Conservation (phyloP, 495 filamentous ascomycete species). For the Opeltia flavorubescens region DNA sequence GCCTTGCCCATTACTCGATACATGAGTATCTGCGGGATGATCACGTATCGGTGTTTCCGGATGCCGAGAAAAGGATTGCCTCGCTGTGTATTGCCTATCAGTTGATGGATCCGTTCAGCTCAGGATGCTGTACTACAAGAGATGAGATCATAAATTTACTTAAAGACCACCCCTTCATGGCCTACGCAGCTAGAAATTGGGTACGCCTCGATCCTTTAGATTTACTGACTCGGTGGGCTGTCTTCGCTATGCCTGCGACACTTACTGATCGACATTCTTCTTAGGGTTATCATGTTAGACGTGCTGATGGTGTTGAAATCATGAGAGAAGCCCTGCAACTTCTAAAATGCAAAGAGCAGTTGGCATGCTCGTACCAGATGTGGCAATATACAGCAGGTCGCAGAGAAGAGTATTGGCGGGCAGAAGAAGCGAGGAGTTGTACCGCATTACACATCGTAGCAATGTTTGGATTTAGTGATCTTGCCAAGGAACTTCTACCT, state of each 20-base stretch:
- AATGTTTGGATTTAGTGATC: not conserved
- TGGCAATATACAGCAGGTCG: not conserved
- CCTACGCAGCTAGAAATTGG: conserved; percentile 8
- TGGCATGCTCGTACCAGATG: conserved; percentile 1
- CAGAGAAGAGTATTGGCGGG: conserved; percentile 3
- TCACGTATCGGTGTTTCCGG: not conserved
- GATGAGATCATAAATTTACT: not conserved
- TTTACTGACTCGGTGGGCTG: no score
- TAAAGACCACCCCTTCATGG: conserved; percentile 1
- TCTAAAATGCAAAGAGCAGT: not conserved
- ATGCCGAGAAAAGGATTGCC: conserved; percentile 3
- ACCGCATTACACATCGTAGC: conserved; percentile 1
- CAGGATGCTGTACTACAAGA: not conserved
- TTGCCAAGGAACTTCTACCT: not conserved
- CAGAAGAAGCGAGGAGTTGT: not conserved
- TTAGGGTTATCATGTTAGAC: conserved; percentile 3
- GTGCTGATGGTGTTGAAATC: not conserved
- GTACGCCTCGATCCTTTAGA: not conserved
- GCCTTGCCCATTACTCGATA: conserved; percentile 36
- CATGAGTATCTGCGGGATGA: conserved; percentile 26
- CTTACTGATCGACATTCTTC: not conserved
- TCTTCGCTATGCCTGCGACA: no score
- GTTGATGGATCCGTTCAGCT: not conserved
- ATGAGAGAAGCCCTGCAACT: not conserved
- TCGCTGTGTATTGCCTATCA: conserved; percentile 6